Evolutionary conservation across 1,139 yeast genomes (phyloP).

Genomic region (Pichia sp.): DNA sequence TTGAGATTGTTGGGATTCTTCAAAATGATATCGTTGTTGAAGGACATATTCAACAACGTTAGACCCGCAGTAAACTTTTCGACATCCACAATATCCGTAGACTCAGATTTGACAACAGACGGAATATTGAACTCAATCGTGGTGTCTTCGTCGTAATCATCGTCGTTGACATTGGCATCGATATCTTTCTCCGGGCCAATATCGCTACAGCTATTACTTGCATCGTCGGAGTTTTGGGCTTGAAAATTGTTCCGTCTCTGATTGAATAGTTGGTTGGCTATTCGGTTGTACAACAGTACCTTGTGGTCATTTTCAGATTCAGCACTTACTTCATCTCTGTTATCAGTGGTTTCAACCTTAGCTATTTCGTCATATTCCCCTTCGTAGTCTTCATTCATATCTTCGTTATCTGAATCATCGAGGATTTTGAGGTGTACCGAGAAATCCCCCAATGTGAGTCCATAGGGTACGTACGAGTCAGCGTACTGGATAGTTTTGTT

Average conservation of each 20-base stretch:
- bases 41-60: conserved; percentile 12
- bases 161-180: neutral
- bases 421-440: conserved; percentile 1
- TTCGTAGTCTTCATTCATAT: neutral
- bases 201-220: too few relatives aligned
- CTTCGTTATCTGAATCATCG: too few relatives aligned
- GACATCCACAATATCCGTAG: neutral
- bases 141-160: neutral
- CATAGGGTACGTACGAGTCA: conserved; percentile 11
- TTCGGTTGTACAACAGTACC: neutral
- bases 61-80: conserved; percentile 7
- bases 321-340: too few relatives aligned
- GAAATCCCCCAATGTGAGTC: conserved; percentile 12
- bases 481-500: conserved; percentile 6
- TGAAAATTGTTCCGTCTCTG: conserved; percentile 4
- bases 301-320: neutral
- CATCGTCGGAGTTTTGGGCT: too few relatives aligned
- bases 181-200: too few relatives aligned
- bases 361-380: neutral
- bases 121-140: too few relatives aligned
- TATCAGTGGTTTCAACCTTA: neutral
- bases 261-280: conserved; percentile 3
- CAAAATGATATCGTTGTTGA: conserved; percentile 11
- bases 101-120: neutral
- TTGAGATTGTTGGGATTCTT: conserved; percentile 7